Evolutionary conservation across 2,329 filamentous ascomycete genomes (phyloP).

Genomic region (Neofusicoccum parvum): DNA sequence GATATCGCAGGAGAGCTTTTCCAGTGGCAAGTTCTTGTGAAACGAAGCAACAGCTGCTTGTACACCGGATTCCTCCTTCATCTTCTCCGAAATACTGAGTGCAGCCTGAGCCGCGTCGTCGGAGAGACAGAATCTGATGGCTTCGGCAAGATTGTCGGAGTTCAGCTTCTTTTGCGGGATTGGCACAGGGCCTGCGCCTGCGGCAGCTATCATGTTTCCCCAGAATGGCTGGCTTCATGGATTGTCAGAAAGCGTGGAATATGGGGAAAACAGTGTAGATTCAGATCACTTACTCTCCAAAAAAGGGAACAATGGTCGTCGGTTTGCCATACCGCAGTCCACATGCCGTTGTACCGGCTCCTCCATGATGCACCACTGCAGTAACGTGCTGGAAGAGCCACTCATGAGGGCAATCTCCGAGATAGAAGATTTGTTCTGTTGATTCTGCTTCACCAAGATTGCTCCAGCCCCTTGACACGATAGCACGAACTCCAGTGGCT

Average conservation of each 20-base stretch:
- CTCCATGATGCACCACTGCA: constrained; percentile 43
- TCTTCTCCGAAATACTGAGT: constrained; percentile 41
- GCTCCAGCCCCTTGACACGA: constrained; percentile 78
- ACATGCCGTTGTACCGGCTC: constrained; percentile 75
- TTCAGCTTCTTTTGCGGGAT: constrained; percentile 70
- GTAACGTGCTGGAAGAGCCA: constrained; percentile 62
- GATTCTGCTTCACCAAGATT: constrained; percentile 60
- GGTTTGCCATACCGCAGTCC: constrained; percentile 71
- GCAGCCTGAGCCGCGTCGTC: constrained; percentile 41
- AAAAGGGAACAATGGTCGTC: constrained; percentile 78
- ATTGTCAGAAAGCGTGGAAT: too few species aligned
- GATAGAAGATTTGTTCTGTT: constrained; percentile 65
- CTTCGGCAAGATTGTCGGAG: constrained; percentile 65
- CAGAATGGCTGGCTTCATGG: constrained; percentile 65
- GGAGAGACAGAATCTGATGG: constrained; percentile 56
- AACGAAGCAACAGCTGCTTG: constrained; percentile 48
- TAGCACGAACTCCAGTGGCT: constrained; percentile 66
- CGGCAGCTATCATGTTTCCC: constrained; percentile 68
- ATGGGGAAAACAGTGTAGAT: too few species aligned
- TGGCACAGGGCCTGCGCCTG: constrained; percentile 65
- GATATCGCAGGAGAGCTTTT: constrained; percentile 62
- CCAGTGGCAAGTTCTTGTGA: constrained; percentile 48
- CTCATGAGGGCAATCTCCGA: constrained; percentile 75
- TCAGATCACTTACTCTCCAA: constrained; percentile 57
- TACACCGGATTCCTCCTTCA: constrained; percentile 47